A percentile compares a stretch with the other conserved stretches of the same genome.
Evolutionary conservation across 2,329 filamentous ascomycete genomes (phyloP).

Genomic region (Pyrenophora teres): DNA sequence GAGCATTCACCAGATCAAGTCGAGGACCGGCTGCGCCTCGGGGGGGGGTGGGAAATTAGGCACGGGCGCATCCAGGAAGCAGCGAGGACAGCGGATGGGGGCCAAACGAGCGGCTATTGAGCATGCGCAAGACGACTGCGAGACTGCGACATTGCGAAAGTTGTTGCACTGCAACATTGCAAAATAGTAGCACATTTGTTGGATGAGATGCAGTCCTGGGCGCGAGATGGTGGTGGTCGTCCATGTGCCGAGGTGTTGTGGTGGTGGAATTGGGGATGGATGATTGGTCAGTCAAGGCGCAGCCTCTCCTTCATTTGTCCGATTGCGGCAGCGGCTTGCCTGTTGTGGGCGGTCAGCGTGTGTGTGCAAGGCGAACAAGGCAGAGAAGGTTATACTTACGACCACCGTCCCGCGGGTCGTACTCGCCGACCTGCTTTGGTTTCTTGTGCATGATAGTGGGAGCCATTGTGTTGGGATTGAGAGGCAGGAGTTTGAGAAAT

Average conservation of each 20-base stretch:
- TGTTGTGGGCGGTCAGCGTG: conserved; percentile 11
- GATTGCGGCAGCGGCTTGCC: conserved; percentile 20
- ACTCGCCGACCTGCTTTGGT: conserved; percentile 13
- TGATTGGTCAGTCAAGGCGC: conserved; percentile 17
- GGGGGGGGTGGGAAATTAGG: conserved; percentile 2
- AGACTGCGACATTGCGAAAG: not conserved
- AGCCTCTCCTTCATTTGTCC: conserved; percentile 23
- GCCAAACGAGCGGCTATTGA: conserved; percentile 1
- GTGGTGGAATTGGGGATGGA: conserved; percentile 8
- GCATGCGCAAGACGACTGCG: conserved; percentile 9
- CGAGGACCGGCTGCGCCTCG: conserved; percentile 31
- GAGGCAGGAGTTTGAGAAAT: conserved; percentile 7
- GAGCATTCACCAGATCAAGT: conserved; percentile 20
- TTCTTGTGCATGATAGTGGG: conserved; percentile 15
- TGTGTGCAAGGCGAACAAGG: conserved; percentile 6
- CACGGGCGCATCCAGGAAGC: conserved; percentile 9
- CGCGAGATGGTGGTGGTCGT: conserved; percentile 12
- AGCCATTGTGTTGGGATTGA: conserved; percentile 14
- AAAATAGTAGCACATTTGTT: conserved; percentile 3
- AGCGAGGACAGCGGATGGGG: conserved; percentile 2
- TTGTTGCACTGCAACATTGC: conserved; percentile 7
- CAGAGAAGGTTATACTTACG: conserved; percentile 22
- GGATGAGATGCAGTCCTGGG: not conserved
- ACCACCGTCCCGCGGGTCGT: conserved; percentile 25
- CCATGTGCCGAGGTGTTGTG: conserved; percentile 16